A percentile compares a stretch with the other conserved stretches of the same genome.
phyloP scores from a whole-genome alignment of 2,329 filamentous ascomycete genomes.

The Phaeosphaeria sp. region DNA sequence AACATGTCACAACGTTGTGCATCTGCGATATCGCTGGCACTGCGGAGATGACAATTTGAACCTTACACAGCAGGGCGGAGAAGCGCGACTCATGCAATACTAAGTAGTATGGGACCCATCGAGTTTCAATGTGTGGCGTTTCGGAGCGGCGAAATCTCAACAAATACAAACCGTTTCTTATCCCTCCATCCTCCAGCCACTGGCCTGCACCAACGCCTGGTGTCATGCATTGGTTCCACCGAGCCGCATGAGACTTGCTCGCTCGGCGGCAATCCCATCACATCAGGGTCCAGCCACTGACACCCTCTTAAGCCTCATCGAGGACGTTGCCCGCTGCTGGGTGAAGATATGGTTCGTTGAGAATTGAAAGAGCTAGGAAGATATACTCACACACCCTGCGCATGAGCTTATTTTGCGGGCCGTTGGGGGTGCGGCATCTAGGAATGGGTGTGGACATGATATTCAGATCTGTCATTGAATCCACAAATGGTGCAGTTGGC shows the following conservation, averaged over 20 bases:
- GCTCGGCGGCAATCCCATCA: neutral
- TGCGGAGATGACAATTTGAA: neutral
- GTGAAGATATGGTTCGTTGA: constrained; percentile 9
- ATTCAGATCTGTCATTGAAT: constrained; percentile 10
- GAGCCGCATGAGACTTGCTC: neutral
- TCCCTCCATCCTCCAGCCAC: neutral
- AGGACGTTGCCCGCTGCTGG: neutral
- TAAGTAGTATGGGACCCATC: neutral
- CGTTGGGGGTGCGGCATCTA: constrained; percentile 10
- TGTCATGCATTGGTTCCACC: constrained; percentile 6
- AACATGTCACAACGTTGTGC: neutral
- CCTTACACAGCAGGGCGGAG: neutral
- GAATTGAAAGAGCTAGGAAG: constrained; percentile 13
- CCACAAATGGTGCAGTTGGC: neutral
- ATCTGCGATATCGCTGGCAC: neutral
- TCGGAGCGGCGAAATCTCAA: constrained; percentile 10
- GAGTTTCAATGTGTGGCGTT: neutral
- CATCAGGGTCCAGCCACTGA: neutral
- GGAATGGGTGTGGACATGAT: neutral
- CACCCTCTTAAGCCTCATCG: neutral
- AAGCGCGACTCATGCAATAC: neutral
- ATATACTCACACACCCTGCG: too few species aligned
- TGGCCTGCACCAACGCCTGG: neutral
- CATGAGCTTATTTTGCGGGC: constrained; percentile 20
- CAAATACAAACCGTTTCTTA: neutral